Evolutionary conservation across 2,329 filamentous ascomycete species (phyloP), one percentile per base, ranked within the genome.

Genomic region (Apiospora aurea): DNA sequence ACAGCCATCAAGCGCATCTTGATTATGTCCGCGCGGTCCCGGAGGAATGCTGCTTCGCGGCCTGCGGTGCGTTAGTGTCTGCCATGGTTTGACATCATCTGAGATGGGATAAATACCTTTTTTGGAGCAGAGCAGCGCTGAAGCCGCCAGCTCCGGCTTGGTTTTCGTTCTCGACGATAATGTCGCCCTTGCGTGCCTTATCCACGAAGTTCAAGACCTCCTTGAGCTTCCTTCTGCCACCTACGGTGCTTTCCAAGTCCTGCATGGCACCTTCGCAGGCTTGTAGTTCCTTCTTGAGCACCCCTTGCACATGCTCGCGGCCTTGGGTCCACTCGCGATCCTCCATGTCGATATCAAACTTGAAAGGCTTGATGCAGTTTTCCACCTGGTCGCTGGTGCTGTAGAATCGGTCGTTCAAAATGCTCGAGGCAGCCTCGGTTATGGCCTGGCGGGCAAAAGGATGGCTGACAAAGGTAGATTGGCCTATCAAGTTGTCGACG

Each of bases 361-460:
- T 99, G 86, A 96, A 99, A 0, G 97, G 96, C 82, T 99, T 99
- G 83, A 99, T 97, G 80, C 96, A 99, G 80, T 98, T 98, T 82
- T 99, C 96, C 0, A 99, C 94, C 83, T 98, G 96, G 78, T 99
- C 97, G 74, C 94, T 96, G 0, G 97, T 99, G 82, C 96, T 96
- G 83, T 98, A 98, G 75, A 97, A 97, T 18, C 96, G 89, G 78
- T 99, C 96, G 75, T 96, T 96, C 16, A 99, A 85, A 70, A 99
- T 98, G 38, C 91, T 93, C 0, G 94, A 93, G 1, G 95, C 94
- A 0, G 96, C 95, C 77, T 98, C 95, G 67, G 91, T 93, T 75
- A 99, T 98, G n/a, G 94, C 94, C 81, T 96, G 91, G 47, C 94
- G 92, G 13, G 96, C 96, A 77, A 96, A 97, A 0, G 97, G 96